Evolutionary conservation across 306 rosid genomes (phyloP), one percentile per base, ranked within the genome.

Genomic region (Citrullus colocynthis): DNA sequence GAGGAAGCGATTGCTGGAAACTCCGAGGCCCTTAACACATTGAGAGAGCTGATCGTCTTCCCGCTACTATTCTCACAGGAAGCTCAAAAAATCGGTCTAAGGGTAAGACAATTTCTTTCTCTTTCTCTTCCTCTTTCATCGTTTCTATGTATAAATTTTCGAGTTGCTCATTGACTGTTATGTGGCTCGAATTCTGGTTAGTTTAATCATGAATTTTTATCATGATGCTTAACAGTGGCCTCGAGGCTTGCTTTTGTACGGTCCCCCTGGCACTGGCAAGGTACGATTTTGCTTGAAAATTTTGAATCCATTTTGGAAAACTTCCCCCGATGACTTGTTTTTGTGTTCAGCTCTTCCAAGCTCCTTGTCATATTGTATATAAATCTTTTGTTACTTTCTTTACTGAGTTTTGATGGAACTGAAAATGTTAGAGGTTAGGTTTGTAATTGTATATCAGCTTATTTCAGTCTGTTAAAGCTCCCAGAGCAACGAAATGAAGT

Each of bases 231-330:
- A 16, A 76, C 88, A 92, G 97, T 94, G 94, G 94, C 91, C 95
- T 9, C 86, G 94, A 44, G 97, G 98, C 51, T 84, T 94, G 84
- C 88, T 92, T 54, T 82, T 94, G 67, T 88, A 94, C 13, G 98
- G 98, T 67, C 96, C 97, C 80, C 98, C 96, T 9, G 92, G 98
- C 79, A 92, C 96, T 1, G 97, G 98, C 79, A 94, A 94, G 96
- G 98, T 93, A 77, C 36, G 18, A 13, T 74, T 71, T 71, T 2
- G 13, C 15, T 18, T 44, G 54, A 67, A 67, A 42, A n/a, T 41
- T 20, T 67, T 42, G 32, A 67, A 67, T 67, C 34, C 24, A 20
- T 60, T 2, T 14, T 3, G 30, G n/a, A 9, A 42, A 39, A 67
- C 6, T 11, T 18, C 2, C 8, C 9, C 24, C 12, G 55, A 8